Evolutionary conservation across 2,329 filamentous ascomycete genomes (phyloP), one percentile per base, ranked within the genome.

Genomic region (Aschersonia sp.): DNA sequence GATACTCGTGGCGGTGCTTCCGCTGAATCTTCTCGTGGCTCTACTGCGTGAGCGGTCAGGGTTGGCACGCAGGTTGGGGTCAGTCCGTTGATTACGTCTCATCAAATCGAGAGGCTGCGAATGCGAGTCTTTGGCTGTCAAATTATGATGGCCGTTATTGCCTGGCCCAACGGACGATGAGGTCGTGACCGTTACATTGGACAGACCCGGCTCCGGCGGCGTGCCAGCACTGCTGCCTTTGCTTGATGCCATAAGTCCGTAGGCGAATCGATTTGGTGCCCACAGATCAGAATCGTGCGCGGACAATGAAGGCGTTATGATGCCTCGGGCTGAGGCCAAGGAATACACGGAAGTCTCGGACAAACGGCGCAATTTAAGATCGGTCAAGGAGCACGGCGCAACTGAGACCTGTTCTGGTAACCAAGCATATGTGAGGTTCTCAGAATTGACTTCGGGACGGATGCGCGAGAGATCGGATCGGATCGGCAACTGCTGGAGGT

Each of bases 1-100:
- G 60, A 84, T 92, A 65, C 85, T 92, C 40, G 82, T 78, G n/a
- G 74, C 82, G 40, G 85, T 89, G 63, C 86, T 92, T 30, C 80
- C 83, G 58, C 88, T 94, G 55, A 92, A 82, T 51, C 88, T 77
- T 52, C 88, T 74, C 61, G 86, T 84, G 28, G 73, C 78, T 57
- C 76, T 73, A 59, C 85, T 87, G 43, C 83, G 77, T 44, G 83
- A 84, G 53, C 75, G 68, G 47, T 73, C 72, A 7, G 72, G 72
- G 50, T 73, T 72, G 10, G 69, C 5, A 43, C 73, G 69, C 48
- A 66, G 50, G 45, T 62, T 60, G 30, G 65, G 53, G 28, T 68
- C 63, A 48, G 58, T 51, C n/a, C 59, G 62, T 44, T 64, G 62
- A 47, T 61, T 68, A 44, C 70, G 66, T 58, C 69, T 69, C 47